Evolutionary conservation across 2,329 filamentous ascomycete species (phyloP).

Genomic region (Ascochyta pisi): DNA sequence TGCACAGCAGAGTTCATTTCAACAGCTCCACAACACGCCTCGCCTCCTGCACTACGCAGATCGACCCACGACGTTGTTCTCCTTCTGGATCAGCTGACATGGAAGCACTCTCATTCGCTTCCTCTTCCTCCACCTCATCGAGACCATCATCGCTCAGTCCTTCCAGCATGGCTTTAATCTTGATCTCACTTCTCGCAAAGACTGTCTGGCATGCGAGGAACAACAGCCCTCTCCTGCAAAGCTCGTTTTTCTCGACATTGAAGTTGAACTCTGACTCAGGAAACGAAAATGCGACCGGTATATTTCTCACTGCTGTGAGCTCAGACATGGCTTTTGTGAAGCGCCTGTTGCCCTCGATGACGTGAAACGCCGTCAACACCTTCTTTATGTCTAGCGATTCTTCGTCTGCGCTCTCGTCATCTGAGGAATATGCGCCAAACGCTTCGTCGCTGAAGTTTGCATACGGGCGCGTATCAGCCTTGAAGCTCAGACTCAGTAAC

Average conservation of each 20-base stretch:
- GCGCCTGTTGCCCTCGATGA: slow-evolving; percentile 25
- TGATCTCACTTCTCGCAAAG: slow-evolving; percentile 36
- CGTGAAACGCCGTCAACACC: slow-evolving; percentile 33
- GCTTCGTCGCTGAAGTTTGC: slow-evolving; percentile 5
- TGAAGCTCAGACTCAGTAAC: slow-evolving; percentile 21
- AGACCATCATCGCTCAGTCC: slow-evolving; percentile 22
- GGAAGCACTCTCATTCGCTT: not conserved
- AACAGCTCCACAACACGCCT: slow-evolving; percentile 5
- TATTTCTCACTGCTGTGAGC: slow-evolving; percentile 10
- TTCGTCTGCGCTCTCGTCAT: slow-evolving; percentile 4
- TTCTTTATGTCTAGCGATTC: slow-evolving; percentile 25
- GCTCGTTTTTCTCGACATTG: slow-evolving; percentile 15
- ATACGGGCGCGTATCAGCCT: slow-evolving; percentile 25
- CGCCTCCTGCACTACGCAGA: slow-evolving; percentile 6
- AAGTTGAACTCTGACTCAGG: slow-evolving; percentile 38
- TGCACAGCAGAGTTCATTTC: slow-evolving; percentile 5
- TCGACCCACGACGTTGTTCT: slow-evolving; percentile 1
- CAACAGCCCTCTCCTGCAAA: slow-evolving; percentile 30
- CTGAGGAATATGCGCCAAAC: not conserved
- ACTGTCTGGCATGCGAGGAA: slow-evolving; percentile 40
- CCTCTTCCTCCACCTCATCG: slow-evolving; percentile 9
- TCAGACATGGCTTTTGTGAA: slow-evolving; percentile 28
- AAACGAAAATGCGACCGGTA: slow-evolving; percentile 38
- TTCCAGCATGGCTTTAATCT: slow-evolving; percentile 29
- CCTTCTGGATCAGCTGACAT: not conserved